phyloP scores from a whole-genome alignment of 805 yeast species.

The Candida argentea region DNA sequence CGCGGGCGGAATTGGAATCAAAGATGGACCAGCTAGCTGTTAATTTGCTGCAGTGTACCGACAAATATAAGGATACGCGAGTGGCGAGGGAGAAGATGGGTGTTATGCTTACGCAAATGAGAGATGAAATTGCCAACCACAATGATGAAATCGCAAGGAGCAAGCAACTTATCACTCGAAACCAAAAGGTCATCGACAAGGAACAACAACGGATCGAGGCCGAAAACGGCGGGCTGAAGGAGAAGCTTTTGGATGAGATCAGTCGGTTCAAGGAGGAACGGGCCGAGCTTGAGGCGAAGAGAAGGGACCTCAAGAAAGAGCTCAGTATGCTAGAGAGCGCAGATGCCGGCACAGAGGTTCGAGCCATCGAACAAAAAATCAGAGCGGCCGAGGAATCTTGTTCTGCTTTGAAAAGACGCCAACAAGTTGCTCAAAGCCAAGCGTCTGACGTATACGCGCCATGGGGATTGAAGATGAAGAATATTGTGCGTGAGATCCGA shows the following conservation, averaged over 20 bases:
- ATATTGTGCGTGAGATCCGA: slow-evolving; percentile 32
- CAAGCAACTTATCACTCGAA: slow-evolving; percentile 5
- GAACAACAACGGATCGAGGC: slow-evolving; percentile 32
- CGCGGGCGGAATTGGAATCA: slow-evolving; percentile 1
- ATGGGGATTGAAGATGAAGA: slow-evolving; percentile 39
- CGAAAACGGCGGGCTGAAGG: slow-evolving; percentile 35
- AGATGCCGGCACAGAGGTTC: slow-evolving; percentile 1
- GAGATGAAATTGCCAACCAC: slow-evolving; percentile 9
- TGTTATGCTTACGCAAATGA: slow-evolving; percentile 4
- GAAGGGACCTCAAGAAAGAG: slow-evolving; percentile 4
- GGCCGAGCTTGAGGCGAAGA: slow-evolving; percentile 8
- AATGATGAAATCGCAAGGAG: slow-evolving; percentile 8
- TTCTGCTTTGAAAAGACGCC: slow-evolving; percentile 5
- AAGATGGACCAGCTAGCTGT: slow-evolving; percentile 1
- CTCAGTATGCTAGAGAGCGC: slow-evolving; percentile 7
- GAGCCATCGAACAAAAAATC: slow-evolving; percentile 3
- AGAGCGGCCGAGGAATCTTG: slow-evolving; percentile 1
- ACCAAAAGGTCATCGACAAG: slow-evolving; percentile 11
- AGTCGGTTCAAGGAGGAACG: slow-evolving; percentile 13
- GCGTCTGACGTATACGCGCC: slow-evolving; percentile 33
- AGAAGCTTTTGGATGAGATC: slow-evolving; percentile 15
- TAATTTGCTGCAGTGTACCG: slow-evolving; percentile 2
- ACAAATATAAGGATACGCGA: slow-evolving; percentile 20
- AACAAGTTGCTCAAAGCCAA: slow-evolving; percentile 7
- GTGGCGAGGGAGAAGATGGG: slow-evolving; percentile 28